Evolutionary conservation across 306 rosid species (phyloP).

Genomic region (Begonia fuchsioides): DNA sequence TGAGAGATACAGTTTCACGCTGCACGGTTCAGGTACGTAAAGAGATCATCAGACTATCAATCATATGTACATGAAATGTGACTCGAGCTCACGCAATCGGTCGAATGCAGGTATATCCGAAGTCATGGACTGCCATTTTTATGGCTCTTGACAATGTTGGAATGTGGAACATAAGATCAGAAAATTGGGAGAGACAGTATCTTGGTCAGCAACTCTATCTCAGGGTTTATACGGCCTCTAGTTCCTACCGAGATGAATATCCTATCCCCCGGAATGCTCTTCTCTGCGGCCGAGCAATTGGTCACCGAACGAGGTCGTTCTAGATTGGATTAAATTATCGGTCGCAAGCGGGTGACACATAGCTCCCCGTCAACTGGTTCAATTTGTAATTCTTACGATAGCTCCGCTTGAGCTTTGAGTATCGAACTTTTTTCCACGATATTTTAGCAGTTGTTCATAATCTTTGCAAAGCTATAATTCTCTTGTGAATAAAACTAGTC

Average conservation of each 20-base stretch:
- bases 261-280: conserved; percentile 76
- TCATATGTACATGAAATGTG: background rate
- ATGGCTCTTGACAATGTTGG: conserved; percentile 85
- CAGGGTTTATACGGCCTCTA: conserved; percentile 55
- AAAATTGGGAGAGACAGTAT: conserved; percentile 88
- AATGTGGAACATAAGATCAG: conserved; percentile 92
- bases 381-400: background rate
- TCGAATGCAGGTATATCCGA: conserved; percentile 57
- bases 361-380: conserved; percentile 13
- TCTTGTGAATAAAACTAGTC: no score
- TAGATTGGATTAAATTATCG: conserved; percentile 5
- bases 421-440: background rate
- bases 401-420: conserved; percentile 7
- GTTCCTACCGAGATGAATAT: conserved; percentile 64
- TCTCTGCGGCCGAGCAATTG: conserved; percentile 74
- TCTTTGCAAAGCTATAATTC: no score
- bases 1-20: conserved; percentile 80
- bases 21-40: conserved; percentile 56
- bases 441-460: no score
- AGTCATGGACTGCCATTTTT: conserved; percentile 83
- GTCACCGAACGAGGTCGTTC: conserved; percentile 63
- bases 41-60: background rate
- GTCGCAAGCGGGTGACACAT: no score
- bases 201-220: conserved; percentile 91
- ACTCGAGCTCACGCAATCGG: background rate